Base-by-base conservation (phyloP, 257 asterid genomes). In the Prunella vulgaris region DNA sequence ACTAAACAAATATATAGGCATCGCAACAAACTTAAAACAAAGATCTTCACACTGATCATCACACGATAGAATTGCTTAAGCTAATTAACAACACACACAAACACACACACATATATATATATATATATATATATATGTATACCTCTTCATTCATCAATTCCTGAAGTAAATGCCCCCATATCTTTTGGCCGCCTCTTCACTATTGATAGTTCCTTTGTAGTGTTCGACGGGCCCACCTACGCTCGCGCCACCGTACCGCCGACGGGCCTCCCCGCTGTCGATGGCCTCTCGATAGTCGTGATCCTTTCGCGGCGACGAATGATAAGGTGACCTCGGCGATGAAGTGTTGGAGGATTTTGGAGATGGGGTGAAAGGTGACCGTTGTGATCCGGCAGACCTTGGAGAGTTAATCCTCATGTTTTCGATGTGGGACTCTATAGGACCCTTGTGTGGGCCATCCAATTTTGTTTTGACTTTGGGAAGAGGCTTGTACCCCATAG, bases 131-230 rank as follows among this genome's bases (percentile, higher is more conserved):
- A 49, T 25, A 25, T n/a, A 25, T 25, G 3, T 1, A 25, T 12
- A 57, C 15, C 13, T n/a, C 8, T 13, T 1, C 10, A 18, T 14
- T n/a, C 46, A 14, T 32, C n/a, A 63, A 28, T 49, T 12, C n/a
- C 69, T 33, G 56, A 82, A 46, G 48, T 74, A 62, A 28, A 82
- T 68, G 2, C 87, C 87, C 0, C 65, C 60, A 63, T 82, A 82
- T 17, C 15, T 82, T 18, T 5, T 44, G 3, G 87, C 84, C 17
- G 80, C 80, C 70, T 58, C 61, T 35, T 13, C 37, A 60, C 79
- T 10, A 59, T 82, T 81, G 37, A 82, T 79, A 17, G 53, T 57
- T 18, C 28, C 44, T 0, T 0, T 18, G 52, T 68, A 27, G 53
- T 14, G 40, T 17, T 60, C 35, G 0, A 1, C 65, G 1, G 10